Base-by-base conservation (phyloP, 2,329 filamentous ascomycete species). In the Clarireedia sp. region DNA sequence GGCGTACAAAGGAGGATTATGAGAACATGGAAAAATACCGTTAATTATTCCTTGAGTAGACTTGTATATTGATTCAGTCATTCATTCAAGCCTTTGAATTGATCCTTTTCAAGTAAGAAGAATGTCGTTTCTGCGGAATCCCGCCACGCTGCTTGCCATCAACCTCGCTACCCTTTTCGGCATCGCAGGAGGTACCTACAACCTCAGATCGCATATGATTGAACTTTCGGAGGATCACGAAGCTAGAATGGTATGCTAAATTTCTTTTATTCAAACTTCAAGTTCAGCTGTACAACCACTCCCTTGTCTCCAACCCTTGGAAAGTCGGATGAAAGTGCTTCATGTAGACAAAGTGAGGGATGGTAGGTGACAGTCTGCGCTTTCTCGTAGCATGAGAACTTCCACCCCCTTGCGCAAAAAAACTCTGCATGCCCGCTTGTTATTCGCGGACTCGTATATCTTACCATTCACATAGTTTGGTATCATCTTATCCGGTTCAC, bases 181-280 rank as follows among this genome's bases (percentile, higher is more conserved):
- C 17, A 17, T 64, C 9, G 54, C 40, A 19, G 49, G 57, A 44
- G 57, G 59, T 41, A 63, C 57, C 21, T 63, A 59, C 50, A 55
- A 60, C 6, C 56, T 61, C 9, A 52, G 63, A 48, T 60, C 54
- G 12, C 60, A 60, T 37, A 62, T 63, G 58, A 46, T 63, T 40
- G 59, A 61, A 33, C 55, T 65, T n/a, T 63, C 57, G 6, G 57
- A 63, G 43, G 61, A 63, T 26, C 59, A 64, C 19, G 63, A 60
- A 38, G 61, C 61, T 46, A 56, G 59, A 54, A 63, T 62, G 57
- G 60, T 60, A 54, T 33, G 56, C 56, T 12, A 24, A 1, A 43
- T 26, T 43, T 41, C 38, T 41, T 24, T 43, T 24, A 5, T 47
- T 37, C 29, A 12, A 33, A 33, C 29, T 12, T 33, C 9, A 9